A percentile compares a stretch with the other conserved stretches of the same genome.
phyloP scores from a whole-genome alignment of 2,329 filamentous ascomycete genomes.

The Uncinocarpus reesii region DNA sequence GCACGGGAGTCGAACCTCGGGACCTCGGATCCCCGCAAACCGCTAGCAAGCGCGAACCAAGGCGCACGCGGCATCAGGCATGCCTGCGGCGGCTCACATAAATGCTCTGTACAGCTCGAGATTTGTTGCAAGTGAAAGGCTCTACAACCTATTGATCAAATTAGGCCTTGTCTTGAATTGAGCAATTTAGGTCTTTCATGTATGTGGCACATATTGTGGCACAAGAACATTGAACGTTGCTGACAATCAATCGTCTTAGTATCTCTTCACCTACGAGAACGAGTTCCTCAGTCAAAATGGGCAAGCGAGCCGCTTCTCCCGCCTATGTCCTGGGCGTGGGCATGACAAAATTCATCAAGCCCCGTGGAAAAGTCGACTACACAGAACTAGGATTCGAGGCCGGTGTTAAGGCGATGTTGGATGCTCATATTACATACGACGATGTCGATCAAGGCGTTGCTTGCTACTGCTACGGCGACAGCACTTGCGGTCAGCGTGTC shows the following conservation, averaged over 20 bases:
- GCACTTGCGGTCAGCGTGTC: slow-evolving; percentile 86
- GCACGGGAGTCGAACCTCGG: slow-evolving; percentile 9
- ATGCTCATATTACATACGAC: slow-evolving; percentile 79
- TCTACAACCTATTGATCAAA: too few species aligned
- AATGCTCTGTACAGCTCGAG: not conserved
- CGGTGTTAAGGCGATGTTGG: slow-evolving; percentile 71
- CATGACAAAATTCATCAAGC: slow-evolving; percentile 99
- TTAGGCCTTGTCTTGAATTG: not conserved
- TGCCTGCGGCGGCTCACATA: too few species aligned
- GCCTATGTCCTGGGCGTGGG: slow-evolving; percentile 92
- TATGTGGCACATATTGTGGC: too few species aligned
- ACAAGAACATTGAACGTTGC: too few species aligned
- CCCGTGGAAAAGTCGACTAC: slow-evolving; percentile 86
- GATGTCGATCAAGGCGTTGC: slow-evolving; percentile 89
- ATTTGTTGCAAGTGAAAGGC: not conserved
- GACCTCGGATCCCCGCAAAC: slow-evolving; percentile 13
- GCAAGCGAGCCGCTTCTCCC: slow-evolving; percentile 42
- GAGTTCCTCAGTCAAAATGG: slow-evolving; percentile 33
- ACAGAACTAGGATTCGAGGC: slow-evolving; percentile 90
- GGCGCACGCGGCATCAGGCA: not conserved
- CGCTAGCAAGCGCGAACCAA: not conserved
- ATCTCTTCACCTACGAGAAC: not conserved
- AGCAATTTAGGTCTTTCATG: too few species aligned
- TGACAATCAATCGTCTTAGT: not conserved
- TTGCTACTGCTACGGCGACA: slow-evolving; percentile 98